Evolutionary conservation across 768 basidiomycete species (phyloP).

Genomic region (Rhizopogon rudus): DNA sequence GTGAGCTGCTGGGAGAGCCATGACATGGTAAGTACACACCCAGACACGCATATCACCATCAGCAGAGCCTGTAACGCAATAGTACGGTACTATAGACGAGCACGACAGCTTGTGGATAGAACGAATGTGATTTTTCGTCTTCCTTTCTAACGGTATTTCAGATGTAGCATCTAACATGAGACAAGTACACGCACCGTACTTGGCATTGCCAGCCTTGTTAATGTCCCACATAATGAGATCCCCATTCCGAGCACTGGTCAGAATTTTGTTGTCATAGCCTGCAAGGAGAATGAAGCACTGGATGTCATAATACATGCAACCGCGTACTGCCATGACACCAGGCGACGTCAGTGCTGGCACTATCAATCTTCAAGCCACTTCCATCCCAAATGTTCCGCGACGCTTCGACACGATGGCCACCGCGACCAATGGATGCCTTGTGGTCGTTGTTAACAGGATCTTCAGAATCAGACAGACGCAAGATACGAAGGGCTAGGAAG

Average conservation of each 20-base stretch:
- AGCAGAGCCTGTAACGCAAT: constrained; percentile 75
- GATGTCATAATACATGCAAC: not conserved
- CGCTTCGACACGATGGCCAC: constrained; percentile 64
- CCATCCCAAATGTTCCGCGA: constrained; percentile 77
- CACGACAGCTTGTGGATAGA: constrained; percentile 68
- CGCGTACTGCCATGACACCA: constrained; percentile 68
- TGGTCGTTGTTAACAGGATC: constrained; percentile 37
- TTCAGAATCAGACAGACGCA: constrained; percentile 51
- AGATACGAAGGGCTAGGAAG: constrained; percentile 50
- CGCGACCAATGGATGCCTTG: constrained; percentile 49
- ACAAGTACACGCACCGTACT: constrained; percentile 52
- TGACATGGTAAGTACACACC: constrained; percentile 37
- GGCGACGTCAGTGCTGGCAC: constrained; percentile 73
- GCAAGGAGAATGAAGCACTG: constrained; percentile 4
- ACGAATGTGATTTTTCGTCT: constrained; percentile 63
- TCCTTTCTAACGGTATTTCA: constrained; percentile 46
- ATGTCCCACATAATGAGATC: constrained; percentile 84
- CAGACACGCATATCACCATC: constrained; percentile 79
- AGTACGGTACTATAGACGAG: constrained; percentile 62
- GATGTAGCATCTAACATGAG: constrained; percentile 1
- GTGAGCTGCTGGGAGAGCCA: not conserved
- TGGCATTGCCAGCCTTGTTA: constrained; percentile 57
- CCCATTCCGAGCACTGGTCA: constrained; percentile 78
- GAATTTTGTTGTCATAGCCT: constrained; percentile 72
- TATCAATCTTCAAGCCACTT: constrained; percentile 74